Evolutionary conservation across 345 rosid species (phyloP).

Genomic region (Angophora floribunda): DNA sequence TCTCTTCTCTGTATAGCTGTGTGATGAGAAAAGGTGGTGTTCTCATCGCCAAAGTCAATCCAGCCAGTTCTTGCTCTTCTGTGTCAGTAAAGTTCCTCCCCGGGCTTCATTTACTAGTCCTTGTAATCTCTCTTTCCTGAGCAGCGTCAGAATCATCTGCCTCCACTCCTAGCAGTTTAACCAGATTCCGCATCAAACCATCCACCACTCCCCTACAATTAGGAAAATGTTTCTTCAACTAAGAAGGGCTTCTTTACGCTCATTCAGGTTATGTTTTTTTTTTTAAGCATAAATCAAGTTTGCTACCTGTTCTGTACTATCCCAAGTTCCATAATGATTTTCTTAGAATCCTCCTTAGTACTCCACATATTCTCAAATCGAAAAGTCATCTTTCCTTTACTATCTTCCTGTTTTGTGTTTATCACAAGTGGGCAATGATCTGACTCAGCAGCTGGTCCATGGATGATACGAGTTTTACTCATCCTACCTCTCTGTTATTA

Average conservation of each 20-base stretch:
- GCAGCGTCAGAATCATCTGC: background rate
- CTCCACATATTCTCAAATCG: background rate
- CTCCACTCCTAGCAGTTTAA: background rate
- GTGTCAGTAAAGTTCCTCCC: background rate
- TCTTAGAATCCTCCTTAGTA: background rate
- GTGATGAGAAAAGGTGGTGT: background rate
- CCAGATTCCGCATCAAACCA: background rate
- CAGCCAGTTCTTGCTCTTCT: background rate
- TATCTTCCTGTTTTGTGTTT: background rate
- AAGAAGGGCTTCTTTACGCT: background rate
- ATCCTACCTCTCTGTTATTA: background rate
- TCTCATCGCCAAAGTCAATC: background rate
- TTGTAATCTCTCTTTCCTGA: background rate
- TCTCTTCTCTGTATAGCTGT: background rate
- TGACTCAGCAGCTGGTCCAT: background rate
- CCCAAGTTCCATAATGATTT: background rate
- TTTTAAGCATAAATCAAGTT: background rate
- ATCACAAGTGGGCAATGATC: background rate
- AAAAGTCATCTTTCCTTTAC: background rate
- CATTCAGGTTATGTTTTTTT: background rate
- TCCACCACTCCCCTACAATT: rapidly evolving
- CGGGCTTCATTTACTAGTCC: background rate
- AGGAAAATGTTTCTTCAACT: background rate
- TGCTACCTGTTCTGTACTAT: background rate
- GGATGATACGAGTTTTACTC: background rate